A percentile compares a stretch with the other conserved stretches of the same genome.
Evolutionary conservation across 2,329 filamentous ascomycete genomes (phyloP).

Genomic region (Penicillium brasilianum): DNA sequence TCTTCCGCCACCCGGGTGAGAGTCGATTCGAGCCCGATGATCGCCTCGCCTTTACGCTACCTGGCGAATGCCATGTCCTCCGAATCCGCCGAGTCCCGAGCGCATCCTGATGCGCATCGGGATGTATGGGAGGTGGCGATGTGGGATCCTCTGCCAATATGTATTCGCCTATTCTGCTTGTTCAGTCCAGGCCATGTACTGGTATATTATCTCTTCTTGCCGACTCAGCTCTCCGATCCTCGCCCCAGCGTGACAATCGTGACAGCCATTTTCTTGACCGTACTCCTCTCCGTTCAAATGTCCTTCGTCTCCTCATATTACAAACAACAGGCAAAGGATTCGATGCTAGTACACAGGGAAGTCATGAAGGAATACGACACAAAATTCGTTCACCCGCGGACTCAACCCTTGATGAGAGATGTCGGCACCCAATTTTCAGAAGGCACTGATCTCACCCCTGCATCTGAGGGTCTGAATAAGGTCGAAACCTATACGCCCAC

Average conservation of each 20-base stretch:
- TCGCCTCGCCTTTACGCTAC: constrained; percentile 78
- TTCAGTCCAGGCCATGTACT: constrained; percentile 95
- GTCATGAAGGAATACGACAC: constrained; percentile 94
- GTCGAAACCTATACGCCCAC: constrained; percentile 68
- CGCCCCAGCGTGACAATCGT: constrained; percentile 85
- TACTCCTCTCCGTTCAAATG: constrained; percentile 77
- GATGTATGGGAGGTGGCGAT: constrained; percentile 95
- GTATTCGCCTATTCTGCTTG: constrained; percentile 79
- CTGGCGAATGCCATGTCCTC: constrained; percentile 70
- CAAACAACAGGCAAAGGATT: constrained; percentile 83
- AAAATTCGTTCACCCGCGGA: constrained; percentile 88
- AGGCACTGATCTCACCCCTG: constrained; percentile 42
- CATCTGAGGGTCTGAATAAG: constrained; percentile 54
- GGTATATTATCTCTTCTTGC: constrained; percentile 86
- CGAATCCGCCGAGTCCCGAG: constrained; percentile 77
- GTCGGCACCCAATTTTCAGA: constrained; percentile 78
- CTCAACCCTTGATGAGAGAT: constrained; percentile 78
- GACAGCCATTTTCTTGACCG: constrained; percentile 77
- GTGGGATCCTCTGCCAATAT: constrained; percentile 91
- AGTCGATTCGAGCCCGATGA: constrained; percentile 79
- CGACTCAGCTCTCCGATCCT: constrained; percentile 74
- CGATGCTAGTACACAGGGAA: constrained; percentile 82
- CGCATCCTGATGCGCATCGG: constrained; percentile 73
- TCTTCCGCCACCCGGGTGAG: constrained; percentile 87
- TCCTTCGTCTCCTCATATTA: constrained; percentile 74